Percentiles rank a stretch among this genome's conserved stretches.
phyloP scores from a whole-genome alignment of 331 rosid species.

The Pyracantha coccinea region DNA sequence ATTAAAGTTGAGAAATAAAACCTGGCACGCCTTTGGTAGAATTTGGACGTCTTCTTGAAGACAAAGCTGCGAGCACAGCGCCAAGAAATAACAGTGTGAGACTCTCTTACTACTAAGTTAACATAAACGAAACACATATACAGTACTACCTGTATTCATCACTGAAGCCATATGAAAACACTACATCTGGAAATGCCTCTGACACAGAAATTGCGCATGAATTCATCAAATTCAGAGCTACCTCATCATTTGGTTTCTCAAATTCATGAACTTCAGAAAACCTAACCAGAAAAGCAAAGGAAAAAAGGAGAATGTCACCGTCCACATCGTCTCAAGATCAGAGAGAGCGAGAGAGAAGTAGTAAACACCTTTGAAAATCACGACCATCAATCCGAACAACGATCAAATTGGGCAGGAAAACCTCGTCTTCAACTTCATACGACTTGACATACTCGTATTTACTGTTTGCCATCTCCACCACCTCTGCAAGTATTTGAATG shows the following conservation, averaged over 20 bases:
- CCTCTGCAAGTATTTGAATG: not conserved
- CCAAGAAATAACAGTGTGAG: not conserved
- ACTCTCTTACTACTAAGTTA: not conserved
- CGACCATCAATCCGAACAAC: constrained; percentile 46
- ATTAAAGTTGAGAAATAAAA: not conserved
- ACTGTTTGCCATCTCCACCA: constrained; percentile 60
- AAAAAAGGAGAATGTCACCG: not conserved
- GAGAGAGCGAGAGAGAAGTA: not conserved
- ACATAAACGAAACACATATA: not conserved
- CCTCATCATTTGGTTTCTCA: constrained; percentile 49
- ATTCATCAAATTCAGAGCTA: constrained; percentile 62
- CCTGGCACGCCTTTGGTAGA: constrained; percentile 71
- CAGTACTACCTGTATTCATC: constrained; percentile 46
- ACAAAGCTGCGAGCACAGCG: constrained; percentile 35
- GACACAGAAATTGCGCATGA: constrained; percentile 45
- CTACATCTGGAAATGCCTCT: constrained; percentile 59
- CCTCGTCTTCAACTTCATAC: constrained; percentile 68
- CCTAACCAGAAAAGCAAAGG: constrained; percentile 5
- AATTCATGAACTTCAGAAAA: constrained; percentile 42
- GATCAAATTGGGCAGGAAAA: constrained; percentile 54
- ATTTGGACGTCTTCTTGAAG: constrained; percentile 61
- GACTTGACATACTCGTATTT: constrained; percentile 68
- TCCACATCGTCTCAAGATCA: not conserved
- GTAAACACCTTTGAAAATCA: constrained; percentile 31
- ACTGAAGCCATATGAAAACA: constrained; percentile 66